Base-by-base conservation (phyloP, 768 basidiomycete species). In the Auriscalpium orientale region DNA sequence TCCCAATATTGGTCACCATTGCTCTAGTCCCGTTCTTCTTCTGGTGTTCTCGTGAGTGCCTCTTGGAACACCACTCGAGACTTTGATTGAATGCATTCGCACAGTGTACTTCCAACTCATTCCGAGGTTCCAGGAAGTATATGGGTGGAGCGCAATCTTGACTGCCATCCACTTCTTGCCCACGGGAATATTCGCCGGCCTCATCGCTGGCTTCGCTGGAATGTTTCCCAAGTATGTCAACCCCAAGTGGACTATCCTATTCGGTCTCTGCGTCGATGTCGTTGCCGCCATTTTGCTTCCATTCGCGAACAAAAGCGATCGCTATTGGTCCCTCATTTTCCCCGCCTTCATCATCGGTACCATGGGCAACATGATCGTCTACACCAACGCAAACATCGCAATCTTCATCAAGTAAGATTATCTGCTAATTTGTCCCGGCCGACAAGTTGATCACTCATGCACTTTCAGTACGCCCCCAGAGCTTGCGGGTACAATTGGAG, bases 11-110 rank as follows among this genome's bases (percentile, higher is more conserved):
- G 0, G 66, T 74, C 53, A 68, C 63, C n/a, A 55, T 68, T 10
- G 67, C 72, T 28, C 67, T 74, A 10, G 49, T 73, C 15, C 72
- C 74, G 10, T 73, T 63, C 64, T 66, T 72, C 50, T 76, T 74
- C 74, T 76, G 69, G 70, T 18, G 40, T 8, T 4, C 40, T 15
- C 40, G 40, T 43, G 40, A 18, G 40, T 28, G 28, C 28, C 28
- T 28, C 28, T 28, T 28, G 28, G 28, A 28, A 28, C 7, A 28
- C 7, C 2, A 28, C 7, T 28, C 7, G 28, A 4, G 28, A 28
- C 28, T 28, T 4, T 7, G 18, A 43, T 18, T 18, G 13, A 18
- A 43, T 43, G 8, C 40, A 4, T 18, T 43, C 40, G 40, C 18
- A 28, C 28, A 43, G 40, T 43, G 15, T 43, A 15, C 40, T 43